phyloP scores from a whole-genome alignment of 2,329 filamentous ascomycete species.

The Talaromyces amestolkiae region DNA sequence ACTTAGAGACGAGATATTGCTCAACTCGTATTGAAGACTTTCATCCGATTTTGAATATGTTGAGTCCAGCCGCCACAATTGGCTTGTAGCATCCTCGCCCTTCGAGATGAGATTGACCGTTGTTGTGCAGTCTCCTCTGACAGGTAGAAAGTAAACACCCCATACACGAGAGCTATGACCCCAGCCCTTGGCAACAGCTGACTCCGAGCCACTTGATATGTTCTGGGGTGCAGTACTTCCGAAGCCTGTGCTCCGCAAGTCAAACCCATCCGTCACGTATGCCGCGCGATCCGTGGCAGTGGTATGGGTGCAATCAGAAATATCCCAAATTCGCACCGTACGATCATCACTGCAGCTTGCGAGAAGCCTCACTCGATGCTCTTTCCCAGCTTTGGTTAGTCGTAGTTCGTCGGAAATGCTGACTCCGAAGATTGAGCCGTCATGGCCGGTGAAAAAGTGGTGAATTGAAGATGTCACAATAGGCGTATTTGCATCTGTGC shows the following conservation, averaged over 20 bases:
- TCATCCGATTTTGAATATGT: slow-evolving; percentile 12
- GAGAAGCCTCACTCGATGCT: slow-evolving; percentile 59
- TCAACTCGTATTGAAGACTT: slow-evolving; percentile 26
- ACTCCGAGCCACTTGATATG: slow-evolving; percentile 38
- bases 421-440: slow-evolving; percentile 92
- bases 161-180: slow-evolving; percentile 89
- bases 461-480: slow-evolving; percentile 45
- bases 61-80: slow-evolving; percentile 62
- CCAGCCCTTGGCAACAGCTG: slow-evolving; percentile 69
- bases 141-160: slow-evolving; percentile 67
- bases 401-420: slow-evolving; percentile 61
- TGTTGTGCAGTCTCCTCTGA: background rate
- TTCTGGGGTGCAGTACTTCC: slow-evolving; percentile 42
- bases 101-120: slow-evolving; percentile 66
- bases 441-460: slow-evolving; percentile 66
- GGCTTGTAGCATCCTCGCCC: slow-evolving; percentile 77
- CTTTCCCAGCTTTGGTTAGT: slow-evolving; percentile 39
- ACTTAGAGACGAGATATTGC: slow-evolving; percentile 54
- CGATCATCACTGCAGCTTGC: slow-evolving; percentile 94
- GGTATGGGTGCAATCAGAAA: slow-evolving; percentile 54
- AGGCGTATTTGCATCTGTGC: slow-evolving; percentile 4
- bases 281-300: slow-evolving; percentile 32
- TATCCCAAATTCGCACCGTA: slow-evolving; percentile 83
- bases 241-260: slow-evolving; percentile 62
- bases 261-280: slow-evolving; percentile 35